Conservation (phyloP, 2,329 filamentous ascomycete genomes). For the Hypoxylon sp. region DNA sequence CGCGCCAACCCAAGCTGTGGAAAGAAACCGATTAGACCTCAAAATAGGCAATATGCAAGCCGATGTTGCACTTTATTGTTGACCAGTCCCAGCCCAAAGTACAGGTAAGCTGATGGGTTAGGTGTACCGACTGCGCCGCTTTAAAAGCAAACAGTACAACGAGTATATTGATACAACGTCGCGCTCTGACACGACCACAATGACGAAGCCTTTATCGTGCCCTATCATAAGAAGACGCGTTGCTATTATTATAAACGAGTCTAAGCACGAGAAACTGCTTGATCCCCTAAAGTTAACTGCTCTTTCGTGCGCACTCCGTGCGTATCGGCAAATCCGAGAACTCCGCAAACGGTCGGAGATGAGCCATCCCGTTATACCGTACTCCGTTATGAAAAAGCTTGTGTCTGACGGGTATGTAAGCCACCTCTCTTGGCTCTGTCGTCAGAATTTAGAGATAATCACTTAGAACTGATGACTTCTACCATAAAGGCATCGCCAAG, state of each 20-base stretch:
- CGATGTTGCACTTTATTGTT: constrained; percentile 21
- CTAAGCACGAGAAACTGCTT: not conserved
- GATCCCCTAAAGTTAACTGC: constrained; percentile 11
- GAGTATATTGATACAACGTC: constrained; percentile 16
- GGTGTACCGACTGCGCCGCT: constrained; percentile 15
- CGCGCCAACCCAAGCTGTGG: constrained; percentile 5
- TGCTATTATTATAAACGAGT: constrained; percentile 7
- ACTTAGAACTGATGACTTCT: constrained; percentile 5
- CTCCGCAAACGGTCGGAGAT: constrained; percentile 26
- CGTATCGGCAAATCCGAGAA: constrained; percentile 28
- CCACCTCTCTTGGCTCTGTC: constrained; percentile 31
- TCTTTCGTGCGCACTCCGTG: not conserved
- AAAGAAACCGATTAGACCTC: not conserved
- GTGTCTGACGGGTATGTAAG: constrained; percentile 35
- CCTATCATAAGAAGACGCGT: constrained; percentile 2
- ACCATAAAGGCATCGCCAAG: not conserved
- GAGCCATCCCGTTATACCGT: constrained; percentile 28
- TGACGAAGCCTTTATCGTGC: not conserved
- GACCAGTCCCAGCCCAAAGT: constrained; percentile 10
- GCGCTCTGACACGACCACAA: constrained; percentile 1
- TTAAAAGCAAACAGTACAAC: constrained; percentile 6
- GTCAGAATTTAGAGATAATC: constrained; percentile 15
- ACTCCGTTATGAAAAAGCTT: constrained; percentile 18
- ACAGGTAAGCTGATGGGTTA: constrained; percentile 20
- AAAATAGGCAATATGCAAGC: constrained; percentile 8